Evolutionary conservation across 805 yeast genomes (phyloP).

Genomic region (Lachancea nothofagi): DNA sequence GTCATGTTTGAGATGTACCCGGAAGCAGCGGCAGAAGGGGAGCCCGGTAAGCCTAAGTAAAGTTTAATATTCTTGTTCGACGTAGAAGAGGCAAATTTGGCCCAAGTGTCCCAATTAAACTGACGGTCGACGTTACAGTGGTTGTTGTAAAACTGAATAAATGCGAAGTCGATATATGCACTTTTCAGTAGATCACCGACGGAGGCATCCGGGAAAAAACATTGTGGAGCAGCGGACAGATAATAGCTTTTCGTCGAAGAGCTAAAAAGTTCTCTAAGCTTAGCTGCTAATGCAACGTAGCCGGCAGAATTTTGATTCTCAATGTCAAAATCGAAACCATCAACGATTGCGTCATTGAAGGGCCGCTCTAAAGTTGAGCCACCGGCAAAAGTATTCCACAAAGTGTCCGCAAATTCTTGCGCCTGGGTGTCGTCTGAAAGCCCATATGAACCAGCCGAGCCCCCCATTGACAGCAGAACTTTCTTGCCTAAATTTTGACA

Average conservation of each 20-base stretch:
- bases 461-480: slow-evolving; percentile 69
- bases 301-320: slow-evolving; percentile 63
- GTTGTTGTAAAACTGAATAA: slow-evolving; percentile 88
- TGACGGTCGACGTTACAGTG: slow-evolving; percentile 50
- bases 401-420: slow-evolving; percentile 48
- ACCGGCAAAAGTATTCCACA: slow-evolving; percentile 60
- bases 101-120: slow-evolving; percentile 76
- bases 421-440: slow-evolving; percentile 79
- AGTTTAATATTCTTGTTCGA: slow-evolving; percentile 67
- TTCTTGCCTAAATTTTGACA: slow-evolving; percentile 77
- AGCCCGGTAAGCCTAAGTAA: slow-evolving; percentile 72
- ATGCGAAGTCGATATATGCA: slow-evolving; percentile 70
- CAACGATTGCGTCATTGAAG: slow-evolving; percentile 71
- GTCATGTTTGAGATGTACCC: slow-evolving; percentile 51
- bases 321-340: slow-evolving; percentile 91
- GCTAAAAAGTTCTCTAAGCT: slow-evolving; percentile 47
- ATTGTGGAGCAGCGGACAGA: slow-evolving; percentile 89
- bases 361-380: slow-evolving; percentile 54
- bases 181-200: slow-evolving; percentile 53
- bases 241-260: slow-evolving; percentile 57
- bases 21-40: slow-evolving; percentile 53
- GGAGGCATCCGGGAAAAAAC: slow-evolving; percentile 76
- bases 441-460: slow-evolving; percentile 77
- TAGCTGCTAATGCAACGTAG: slow-evolving; percentile 53
- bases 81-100: slow-evolving; percentile 50